A percentile compares a stretch with the other conserved stretches of the same genome.
Conservation (phyloP, 768 basidiomycete species). For the Lentinula aciculospora region DNA sequence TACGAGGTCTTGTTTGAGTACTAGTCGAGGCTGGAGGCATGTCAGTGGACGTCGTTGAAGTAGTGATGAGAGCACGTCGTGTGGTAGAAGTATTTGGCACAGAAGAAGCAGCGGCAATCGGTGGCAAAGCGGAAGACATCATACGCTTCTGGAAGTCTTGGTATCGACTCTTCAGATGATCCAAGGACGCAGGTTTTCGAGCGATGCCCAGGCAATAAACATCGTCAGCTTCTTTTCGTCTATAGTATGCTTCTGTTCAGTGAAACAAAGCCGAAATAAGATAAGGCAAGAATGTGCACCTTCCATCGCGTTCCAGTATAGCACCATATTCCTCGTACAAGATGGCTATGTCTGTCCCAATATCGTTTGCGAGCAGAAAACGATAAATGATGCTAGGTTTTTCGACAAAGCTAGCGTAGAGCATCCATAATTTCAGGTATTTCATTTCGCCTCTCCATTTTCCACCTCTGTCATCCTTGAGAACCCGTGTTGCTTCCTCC, state of each 20-base stretch:
- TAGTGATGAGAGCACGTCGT: conserved; percentile 35
- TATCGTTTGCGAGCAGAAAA: conserved; percentile 86
- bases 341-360: conserved; percentile 74
- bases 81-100: conserved; percentile 17
- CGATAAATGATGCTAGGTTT: conserved; percentile 83
- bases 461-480: conserved; percentile 72
- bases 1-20: conserved; percentile 11
- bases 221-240: conserved; percentile 85
- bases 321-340: conserved; percentile 92
- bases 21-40: conserved; percentile 23
- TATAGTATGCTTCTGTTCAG: conserved; percentile 24
- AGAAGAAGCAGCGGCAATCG: conserved; percentile 30
- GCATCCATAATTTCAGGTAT: conserved; percentile 91
- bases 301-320: conserved; percentile 73
- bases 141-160: conserved; percentile 89
- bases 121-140: conserved; percentile 49
- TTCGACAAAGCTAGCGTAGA: conserved; percentile 92
- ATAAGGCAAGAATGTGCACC: conserved; percentile 39
- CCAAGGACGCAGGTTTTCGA: conserved; percentile 73
- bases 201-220: conserved; percentile 86
- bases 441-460: conserved; percentile 75
- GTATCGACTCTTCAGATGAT: conserved; percentile 72
- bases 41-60: conserved; percentile 30
- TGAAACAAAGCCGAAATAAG: conserved; percentile 1
- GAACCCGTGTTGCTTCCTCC: conserved; percentile 84